Base-by-base conservation (phyloP, 495 filamentous ascomycete species). In the Halenospora varia region DNA sequence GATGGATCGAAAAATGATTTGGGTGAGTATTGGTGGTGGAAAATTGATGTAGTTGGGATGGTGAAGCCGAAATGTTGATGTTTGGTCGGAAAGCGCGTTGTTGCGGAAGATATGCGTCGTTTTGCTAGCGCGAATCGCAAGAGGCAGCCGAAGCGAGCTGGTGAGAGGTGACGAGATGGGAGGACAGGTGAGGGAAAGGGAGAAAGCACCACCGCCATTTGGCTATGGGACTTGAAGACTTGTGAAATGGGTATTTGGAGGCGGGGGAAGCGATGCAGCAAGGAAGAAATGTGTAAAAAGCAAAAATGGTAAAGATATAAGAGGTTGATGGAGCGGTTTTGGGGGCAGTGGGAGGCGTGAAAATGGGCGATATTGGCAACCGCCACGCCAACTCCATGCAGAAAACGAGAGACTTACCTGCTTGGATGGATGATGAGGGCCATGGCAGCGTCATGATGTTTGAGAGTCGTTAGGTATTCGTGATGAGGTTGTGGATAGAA, bases 11-110 rank as follows among this genome's bases (percentile, higher is more conserved):
- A 29, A 15, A 15, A 22, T 20, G 26, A 9, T 41, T 9, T 42
- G 10, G 6, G 2, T 51, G 48, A 26, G 8, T 2, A n/a, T 22
- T n/a, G 25, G 13, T 40, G 18, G 39, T 48, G 11, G 51, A 45
- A 18, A 22, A 19, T 50, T 17, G 26, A 19, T 15, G 24, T 39
- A 20, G 17, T 48, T 35, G 50, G 15, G 55, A 52, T 55, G 10
- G 15, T 48, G 35, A 15, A 2, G 23, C 17, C 46, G 48, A 17
- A 39, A 42, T 29, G 52, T 47, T 57, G 59, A 54, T 59, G 55
- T 56, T 55, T 65, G 22, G 39, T 56, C 29, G 25, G 23, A 42
- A 59, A 56, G 62, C 62, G 59, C 59, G 59, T 61, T 53, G 62
- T 2, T 22, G 49, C 17, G 57, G 26, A 56, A 57, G 55, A 59